Evolutionary conservation across 768 basidiomycete species (phyloP), one percentile per base, ranked within the genome.

Genomic region (Kwoniella europaea): DNA sequence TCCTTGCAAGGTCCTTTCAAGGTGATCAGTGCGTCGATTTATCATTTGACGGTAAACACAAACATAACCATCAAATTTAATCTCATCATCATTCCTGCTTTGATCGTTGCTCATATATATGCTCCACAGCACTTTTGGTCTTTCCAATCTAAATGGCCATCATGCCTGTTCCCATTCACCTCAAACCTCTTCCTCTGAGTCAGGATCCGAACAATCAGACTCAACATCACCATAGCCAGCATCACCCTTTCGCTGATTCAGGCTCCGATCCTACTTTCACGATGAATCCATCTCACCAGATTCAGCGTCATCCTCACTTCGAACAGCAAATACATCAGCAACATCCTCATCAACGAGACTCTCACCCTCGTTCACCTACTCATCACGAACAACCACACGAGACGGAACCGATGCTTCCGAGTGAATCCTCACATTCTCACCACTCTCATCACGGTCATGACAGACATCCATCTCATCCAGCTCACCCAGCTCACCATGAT

Each of bases 391-490:
- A 65, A 16, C n/a, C 65, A 5, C 41, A 24, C 42, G 65, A 66
- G 55, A 66, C 65, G 18, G 65, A 66, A 13, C 65, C 55, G 13
- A 66, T 66, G 65, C 41, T 66, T 27, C 15, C 56, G 12, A 20
- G 42, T 66, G 22, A 44, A 35, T 27, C 27, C 16, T 10, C 24
- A 46, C 3, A 9, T 6, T 20, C 13, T 62, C 60, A 43, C 16
- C 43, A 62, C 42, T 43, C 44, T 27, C 29, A n/a, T 35, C 35
- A 9, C 1, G 35, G 6, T 35, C 35, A 35, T 35, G 35, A 35
- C 35, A 35, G 35, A 35, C 35, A 35, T 1, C 35, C 35, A 6
- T 35, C 35, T 4, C 52, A 35, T 9, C 41, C 42, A 1, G 20
- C 54, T 7, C 65, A 59, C 12, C 66, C 22, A 7, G 6, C 35